These are phyloP conservation scores for Curvularia hawaiiensis DNA, from an alignment of 2,329 filamentous ascomycete genomes.

Conservation along the genomic window DNA sequence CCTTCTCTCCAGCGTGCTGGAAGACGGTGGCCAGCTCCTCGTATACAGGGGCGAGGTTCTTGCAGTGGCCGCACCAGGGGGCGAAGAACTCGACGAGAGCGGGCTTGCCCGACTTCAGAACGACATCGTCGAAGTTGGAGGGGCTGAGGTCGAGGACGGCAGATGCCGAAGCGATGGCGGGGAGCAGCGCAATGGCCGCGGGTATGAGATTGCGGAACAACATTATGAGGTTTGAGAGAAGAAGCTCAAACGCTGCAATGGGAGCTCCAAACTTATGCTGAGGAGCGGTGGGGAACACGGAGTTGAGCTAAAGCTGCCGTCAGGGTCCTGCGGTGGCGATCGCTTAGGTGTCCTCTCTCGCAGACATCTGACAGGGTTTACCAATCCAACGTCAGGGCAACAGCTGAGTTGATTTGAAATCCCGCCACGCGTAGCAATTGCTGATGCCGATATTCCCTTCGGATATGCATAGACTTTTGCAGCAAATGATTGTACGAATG, in stretches of 20 bases:
- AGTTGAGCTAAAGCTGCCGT: slow-evolving; percentile 25
- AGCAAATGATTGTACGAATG: not conserved
- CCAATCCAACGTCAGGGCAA: slow-evolving; percentile 25
- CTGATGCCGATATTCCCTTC: not conserved
- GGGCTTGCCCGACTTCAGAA: slow-evolving; percentile 90
- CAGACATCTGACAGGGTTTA: slow-evolving; percentile 24
- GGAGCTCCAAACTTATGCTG: slow-evolving; percentile 24
- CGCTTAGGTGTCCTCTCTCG: slow-evolving; percentile 40
- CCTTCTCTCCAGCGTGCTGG: slow-evolving; percentile 72
- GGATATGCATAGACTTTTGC: not conserved
- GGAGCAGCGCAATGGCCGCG: slow-evolving; percentile 40
- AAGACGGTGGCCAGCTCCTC: slow-evolving; percentile 84
- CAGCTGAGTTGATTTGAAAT: slow-evolving; percentile 2
- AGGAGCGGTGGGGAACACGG: slow-evolving; percentile 20
- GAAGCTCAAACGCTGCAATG: slow-evolving; percentile 26
- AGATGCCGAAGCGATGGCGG: slow-evolving; percentile 64
- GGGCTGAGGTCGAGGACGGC: slow-evolving; percentile 90
- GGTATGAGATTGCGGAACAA: slow-evolving; percentile 41
- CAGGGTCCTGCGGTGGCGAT: slow-evolving; percentile 25
- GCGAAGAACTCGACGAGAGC: slow-evolving; percentile 98
- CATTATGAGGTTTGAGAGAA: slow-evolving; percentile 28
- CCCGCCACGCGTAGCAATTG: not conserved
- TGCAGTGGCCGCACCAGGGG: slow-evolving; percentile 99
- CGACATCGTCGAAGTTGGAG: slow-evolving; percentile 87
- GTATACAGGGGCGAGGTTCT: slow-evolving; percentile 91